Evolutionary conservation across 495 filamentous ascomycete genomes (phyloP), one percentile per base, ranked within the genome.

Genomic region (Penicillium ochrochloron): DNA sequence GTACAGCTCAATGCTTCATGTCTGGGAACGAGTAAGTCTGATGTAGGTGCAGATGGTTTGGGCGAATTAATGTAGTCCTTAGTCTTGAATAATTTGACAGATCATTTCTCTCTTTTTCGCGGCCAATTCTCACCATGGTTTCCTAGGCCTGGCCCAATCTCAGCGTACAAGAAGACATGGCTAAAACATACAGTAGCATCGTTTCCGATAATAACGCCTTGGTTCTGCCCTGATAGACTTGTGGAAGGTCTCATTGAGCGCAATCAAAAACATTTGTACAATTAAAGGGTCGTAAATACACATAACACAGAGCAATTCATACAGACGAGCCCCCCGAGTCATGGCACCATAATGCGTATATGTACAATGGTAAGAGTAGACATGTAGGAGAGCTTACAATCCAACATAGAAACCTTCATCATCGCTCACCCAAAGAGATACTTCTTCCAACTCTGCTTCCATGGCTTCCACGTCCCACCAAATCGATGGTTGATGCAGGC

Each of bases 401-500:
- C 12, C 12, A 9, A 35, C 33, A 35, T 37, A 5, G 31, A 6
- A 11, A 37, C 35, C 35, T 12, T 3, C 10, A 14, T 21, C 1
- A 10, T 8, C 25, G 15, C 44, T 48, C 44, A 48, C 12, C 75
- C 73, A 62, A 78, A 68, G 2, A 75, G 29, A 55, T 70, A 67
- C 52, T 76, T 64, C 70, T 72, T 74, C 79, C 75, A 78, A 15
- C 68, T 69, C 54, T 77, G 77, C 68, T 73, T 79, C 76, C 78
- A 80, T 2, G 70, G 78, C 64, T 80, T 81, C 78, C 78, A 81
- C 9, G 70, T 72, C 23, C 75, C 65, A 31, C 69, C 70, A 66
- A 78, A 78, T 6, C 75, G 72, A 72, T 78, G 80, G 62, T 82
- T 80, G 0, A 82, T 59, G 63, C 80, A 83, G 2, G 79, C 79